Conservation (phyloP, 495 filamentous ascomycete species). For the Cryomyces antarcticus region DNA sequence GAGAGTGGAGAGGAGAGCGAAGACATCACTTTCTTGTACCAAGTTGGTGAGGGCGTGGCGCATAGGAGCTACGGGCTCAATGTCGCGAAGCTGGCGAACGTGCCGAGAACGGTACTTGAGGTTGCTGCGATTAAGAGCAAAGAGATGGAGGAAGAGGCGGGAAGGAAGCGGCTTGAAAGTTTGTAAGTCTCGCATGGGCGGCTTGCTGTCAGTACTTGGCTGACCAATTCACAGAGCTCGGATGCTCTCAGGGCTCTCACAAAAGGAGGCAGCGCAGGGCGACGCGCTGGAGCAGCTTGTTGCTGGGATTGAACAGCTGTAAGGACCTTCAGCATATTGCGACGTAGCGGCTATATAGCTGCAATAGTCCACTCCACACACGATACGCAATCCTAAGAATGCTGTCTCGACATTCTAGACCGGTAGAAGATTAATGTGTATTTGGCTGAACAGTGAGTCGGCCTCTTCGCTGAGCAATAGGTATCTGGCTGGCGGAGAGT, state of each 20-base stretch:
- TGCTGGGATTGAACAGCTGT: slow-evolving; percentile 15
- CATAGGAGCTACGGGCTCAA: slow-evolving; percentile 89
- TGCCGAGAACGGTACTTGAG: slow-evolving; percentile 56
- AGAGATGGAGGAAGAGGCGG: slow-evolving; percentile 59
- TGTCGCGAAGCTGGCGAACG: slow-evolving; percentile 68
- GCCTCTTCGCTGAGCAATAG: too few species aligned
- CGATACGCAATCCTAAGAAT: too few species aligned
- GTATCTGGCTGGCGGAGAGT: too few species aligned
- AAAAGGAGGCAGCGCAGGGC: slow-evolving; percentile 3
- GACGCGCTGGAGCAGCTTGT: slow-evolving; percentile 12
- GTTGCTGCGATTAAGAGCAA: slow-evolving; percentile 58
- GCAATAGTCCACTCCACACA: too few species aligned
- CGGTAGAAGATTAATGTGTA: too few species aligned
- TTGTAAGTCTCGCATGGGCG: slow-evolving; percentile 11
- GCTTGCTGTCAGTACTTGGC: neutral
- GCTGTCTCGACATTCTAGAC: too few species aligned
- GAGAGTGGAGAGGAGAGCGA: slow-evolving; percentile 25
- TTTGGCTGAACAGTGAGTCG: too few species aligned
- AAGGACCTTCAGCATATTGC: neutral
- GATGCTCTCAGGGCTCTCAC: slow-evolving; percentile 3
- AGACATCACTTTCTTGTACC: slow-evolving; percentile 28
- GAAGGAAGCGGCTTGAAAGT: slow-evolving; percentile 28
- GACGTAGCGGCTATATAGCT: too few species aligned
- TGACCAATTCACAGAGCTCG: slow-evolving; percentile 6
- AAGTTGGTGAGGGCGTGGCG: slow-evolving; percentile 66